Evolutionary conservation across 2,329 filamentous ascomycete species (phyloP), one percentile per base, ranked within the genome.

Genomic region (Neurospora sp.): DNA sequence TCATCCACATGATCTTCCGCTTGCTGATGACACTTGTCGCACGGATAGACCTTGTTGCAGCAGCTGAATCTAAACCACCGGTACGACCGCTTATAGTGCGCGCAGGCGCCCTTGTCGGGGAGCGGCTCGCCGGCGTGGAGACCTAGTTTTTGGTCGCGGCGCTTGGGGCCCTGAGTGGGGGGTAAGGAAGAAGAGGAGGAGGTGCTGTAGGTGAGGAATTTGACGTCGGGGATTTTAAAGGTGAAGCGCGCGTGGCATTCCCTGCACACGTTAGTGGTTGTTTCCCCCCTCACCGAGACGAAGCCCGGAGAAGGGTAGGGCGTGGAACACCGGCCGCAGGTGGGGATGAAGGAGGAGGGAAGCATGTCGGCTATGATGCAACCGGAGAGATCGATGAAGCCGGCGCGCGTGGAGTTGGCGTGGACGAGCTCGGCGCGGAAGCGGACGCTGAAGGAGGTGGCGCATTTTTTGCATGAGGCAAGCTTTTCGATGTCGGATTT

Each of bases 191-290:
- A 38, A 66, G 85, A 85, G 19, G 84, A 83, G 7, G 89, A 88
- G 6, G 40, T 4, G 39, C 15, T n/a, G 75, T 94, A 88, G 73
- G 89, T 84, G 39, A 95, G 84, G 79, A 96, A 93, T 77, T 91
- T 92, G 73, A 93, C 86, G 72, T 93, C 89, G 33, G 91, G 90
- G 66, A 96, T 87, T 78, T 89, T 90, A 80, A 96, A 92, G 17
- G 87, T 91, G 86, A 96, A 94, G 78, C 90, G 91, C 68, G 85
- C 84, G 82, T 96, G 92, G 78, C 93, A 96, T 75, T 91, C 87
- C 67, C 92, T 88, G 80, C 93, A 96, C 43, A 93, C 86, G 71
- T 93, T 91, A 76, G 89, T 89, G 28, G 88, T 86, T 19, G 87
- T 87, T 71, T 95, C 91, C 66, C 91, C 92, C 36, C 90, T 85